Evolutionary conservation across 177 flowering plant genomes (phyloP), one percentile per base, ranked within the genome.

Genomic region (Vitis hybrid): DNA sequence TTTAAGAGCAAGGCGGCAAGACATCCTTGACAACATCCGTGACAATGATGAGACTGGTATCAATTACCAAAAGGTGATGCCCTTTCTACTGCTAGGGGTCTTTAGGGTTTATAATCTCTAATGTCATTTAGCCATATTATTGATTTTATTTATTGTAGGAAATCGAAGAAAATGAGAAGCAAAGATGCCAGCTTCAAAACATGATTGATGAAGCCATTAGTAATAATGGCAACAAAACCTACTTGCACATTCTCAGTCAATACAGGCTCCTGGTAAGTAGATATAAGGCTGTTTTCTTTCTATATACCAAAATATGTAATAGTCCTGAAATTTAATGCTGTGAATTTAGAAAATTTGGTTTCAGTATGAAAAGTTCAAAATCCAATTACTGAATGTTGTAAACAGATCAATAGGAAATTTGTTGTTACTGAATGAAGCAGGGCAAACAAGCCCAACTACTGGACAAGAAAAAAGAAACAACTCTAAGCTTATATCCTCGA

Each of bases 31-130:
- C 72, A 93, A 91, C 71, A 91, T 93, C 63, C 95, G 98, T 73
- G 98, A 91, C 82, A 93, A 93, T 84, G 93, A 93, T 76, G 98
- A 90, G 78, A 84, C 86, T 72, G 95, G 92, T 71, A 71, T 83
- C 58, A 81, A 70, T 70, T 93, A 93, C 75, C 84, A 80, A 67
- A 87, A 84, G 91, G 98, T 91, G 66, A 40, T 49, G n/a, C 52
- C 11, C 51, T 72, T 40, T 4, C 11, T 65, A 17, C 21, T 65
- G 40, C 10, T 60, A 8, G 62, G 52, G 49, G 30, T 66, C 30
- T 5, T 12, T 1, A 32, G 30, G 55, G 9, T 12, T 19, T 17
- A 48, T 17, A 48, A 60, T n/a, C 4, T 21, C 13, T 51, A 6
- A n/a, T n/a, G 15, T n/a, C 18, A 35, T 66, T 54, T 60, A 18